Conservation (phyloP, 2,329 filamentous ascomycete species). For the Neocatenulostroma microsporum region DNA sequence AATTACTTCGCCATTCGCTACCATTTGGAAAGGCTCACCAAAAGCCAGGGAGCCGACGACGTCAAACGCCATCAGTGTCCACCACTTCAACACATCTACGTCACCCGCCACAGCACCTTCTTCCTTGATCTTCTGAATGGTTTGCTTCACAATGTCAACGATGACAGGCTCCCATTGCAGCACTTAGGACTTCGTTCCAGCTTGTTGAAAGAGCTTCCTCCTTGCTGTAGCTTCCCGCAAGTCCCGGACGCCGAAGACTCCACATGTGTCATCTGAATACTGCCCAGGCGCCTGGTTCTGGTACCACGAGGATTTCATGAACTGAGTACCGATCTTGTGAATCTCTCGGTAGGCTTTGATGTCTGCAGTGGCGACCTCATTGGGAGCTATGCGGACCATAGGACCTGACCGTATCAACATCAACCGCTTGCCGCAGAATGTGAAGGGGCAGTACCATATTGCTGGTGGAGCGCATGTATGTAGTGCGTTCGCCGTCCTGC, state of each 20-base stretch:
- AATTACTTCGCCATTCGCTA: constrained; percentile 29
- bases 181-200: constrained; percentile 28
- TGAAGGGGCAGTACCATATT: constrained; percentile 25
- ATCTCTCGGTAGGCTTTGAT: constrained; percentile 20
- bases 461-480: constrained; percentile 30
- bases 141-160: constrained; percentile 23
- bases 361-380: constrained; percentile 21
- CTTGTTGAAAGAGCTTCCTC: constrained; percentile 28
- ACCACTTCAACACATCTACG: constrained; percentile 33
- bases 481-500: constrained; percentile 26
- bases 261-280: constrained; percentile 9
- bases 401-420: no score
- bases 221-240: constrained; percentile 27
- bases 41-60: constrained; percentile 32
- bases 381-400: constrained; percentile 9
- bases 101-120: constrained; percentile 25
- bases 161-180: constrained; percentile 30
- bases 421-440: no score
- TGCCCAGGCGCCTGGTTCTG: constrained; percentile 14
- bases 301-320: constrained; percentile 22
- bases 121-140: constrained; percentile 26
- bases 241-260: constrained; percentile 32
- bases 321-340: constrained; percentile 18
- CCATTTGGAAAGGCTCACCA: constrained; percentile 31
- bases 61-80: constrained; percentile 32